Percentiles rank a stretch among this genome's conserved stretches.
Conservation (phyloP, 2,329 filamentous ascomycete species). For the Diaporthe citri region DNA sequence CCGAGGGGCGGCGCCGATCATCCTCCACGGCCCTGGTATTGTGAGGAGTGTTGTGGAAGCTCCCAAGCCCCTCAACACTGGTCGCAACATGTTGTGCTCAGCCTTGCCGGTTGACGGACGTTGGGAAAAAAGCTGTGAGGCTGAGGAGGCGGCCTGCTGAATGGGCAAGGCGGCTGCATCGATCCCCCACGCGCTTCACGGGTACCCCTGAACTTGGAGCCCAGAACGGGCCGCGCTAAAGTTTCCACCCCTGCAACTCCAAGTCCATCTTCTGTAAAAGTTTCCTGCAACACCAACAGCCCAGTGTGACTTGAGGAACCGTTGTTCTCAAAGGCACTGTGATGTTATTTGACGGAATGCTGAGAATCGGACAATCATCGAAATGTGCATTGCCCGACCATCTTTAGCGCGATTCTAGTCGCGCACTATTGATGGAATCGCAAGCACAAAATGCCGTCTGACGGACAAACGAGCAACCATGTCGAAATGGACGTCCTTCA, state of each 20-base stretch:
- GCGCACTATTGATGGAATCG: not conserved
- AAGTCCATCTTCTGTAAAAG: conserved; percentile 5
- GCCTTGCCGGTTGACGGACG: conserved; percentile 35
- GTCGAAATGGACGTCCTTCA: not conserved
- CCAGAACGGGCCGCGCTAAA: conserved; percentile 12
- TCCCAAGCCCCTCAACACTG: conserved; percentile 25
- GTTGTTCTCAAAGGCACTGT: not conserved
- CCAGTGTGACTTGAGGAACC: not conserved
- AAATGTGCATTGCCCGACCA: not conserved
- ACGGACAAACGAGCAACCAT: not conserved
- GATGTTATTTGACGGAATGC: not conserved
- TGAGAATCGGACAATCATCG: not conserved
- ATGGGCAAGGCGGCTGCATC: conserved; percentile 1
- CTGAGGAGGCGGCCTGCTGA: conserved; percentile 22
- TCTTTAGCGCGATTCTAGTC: not conserved
- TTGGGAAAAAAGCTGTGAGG: conserved; percentile 29
- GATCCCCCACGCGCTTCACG: not conserved
- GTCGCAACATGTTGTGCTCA: conserved; percentile 38
- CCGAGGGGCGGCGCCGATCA: not conserved
- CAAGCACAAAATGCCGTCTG: conserved; percentile 14
- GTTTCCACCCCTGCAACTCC: conserved; percentile 18
- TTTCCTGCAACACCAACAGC: not conserved
- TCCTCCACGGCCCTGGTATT: conserved; percentile 9
- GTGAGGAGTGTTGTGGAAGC: not conserved
- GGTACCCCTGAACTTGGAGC: not conserved